Base-by-base conservation (phyloP, 1,284 basidiomycete genomes). In the Wallemia mellicola region DNA sequence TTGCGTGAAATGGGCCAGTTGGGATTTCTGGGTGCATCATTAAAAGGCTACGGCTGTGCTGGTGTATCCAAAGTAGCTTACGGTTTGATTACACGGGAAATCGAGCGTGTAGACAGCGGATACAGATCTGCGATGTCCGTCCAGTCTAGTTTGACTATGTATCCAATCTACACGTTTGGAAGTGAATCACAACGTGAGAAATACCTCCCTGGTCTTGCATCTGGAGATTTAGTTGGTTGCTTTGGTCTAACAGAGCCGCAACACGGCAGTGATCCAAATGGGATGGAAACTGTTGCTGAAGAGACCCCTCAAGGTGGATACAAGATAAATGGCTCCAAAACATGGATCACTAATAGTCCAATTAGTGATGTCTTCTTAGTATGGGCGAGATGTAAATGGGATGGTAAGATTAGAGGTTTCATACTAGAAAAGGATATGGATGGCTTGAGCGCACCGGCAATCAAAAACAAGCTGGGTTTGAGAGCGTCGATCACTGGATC, bases 161-260 rank as follows among this genome's bases (percentile, higher is more conserved):
- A 92, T 67, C 88, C 92, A 2, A 95, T 96, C 68, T 75, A 87
- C 70, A 84, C 83, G 66, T 96, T 92, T 68, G 91, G 92, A 1
- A 79, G 79, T 0, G 81, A 88, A 27, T 80, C 79, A 33, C 88
- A 96, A 71, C 92, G 91, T 73, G 83, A 88, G 66, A 84, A 83
- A 67, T 96, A 83, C 67, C 75, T 96, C 1, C 91, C 89, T 32
- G 73, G 77, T 17, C 74, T 96, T 9, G 54, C 54, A 26, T 55
- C 79, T 65, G 91, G 87, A 58, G 85, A 94, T 67, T 70, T 91
- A 28, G 73, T 92, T 60, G 92, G 92, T 24, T 92, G 88, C 67
- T 98, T 98, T 68, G 88, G 88, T 66, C 73, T 96, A 32, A 96
- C 91, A 1, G 92, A 96, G 72, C 87, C 92, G 0, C 91, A 95